Evolutionary conservation across 805 yeast genomes (phyloP), one percentile per base, ranked within the genome.

Genomic region (Danielia reshetovae): DNA sequence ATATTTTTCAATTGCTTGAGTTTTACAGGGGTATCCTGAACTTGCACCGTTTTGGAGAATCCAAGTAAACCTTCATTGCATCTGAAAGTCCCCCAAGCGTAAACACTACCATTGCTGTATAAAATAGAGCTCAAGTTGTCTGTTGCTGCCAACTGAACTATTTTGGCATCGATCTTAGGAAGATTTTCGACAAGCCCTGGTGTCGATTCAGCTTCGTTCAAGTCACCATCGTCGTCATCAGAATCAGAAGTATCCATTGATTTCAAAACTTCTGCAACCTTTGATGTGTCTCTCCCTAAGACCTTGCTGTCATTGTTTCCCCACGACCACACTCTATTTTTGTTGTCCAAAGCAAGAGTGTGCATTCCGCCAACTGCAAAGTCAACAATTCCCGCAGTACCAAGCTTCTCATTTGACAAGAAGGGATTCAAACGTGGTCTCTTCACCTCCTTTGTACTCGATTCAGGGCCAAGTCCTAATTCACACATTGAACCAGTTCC

Each of bases 401-500:
- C 56, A 15, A 62, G 40, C 17, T 46, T 51, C 18, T 81, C 84
- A 15, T 62, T 61, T 2, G 77, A 68, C 42, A 93, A 68, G 39
- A 68, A 77, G 2, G 96, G 88, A 50, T 89, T 93, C 55, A 90
- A 68, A 46, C 99, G 75, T 12, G 99, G 99, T 55, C 99, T 78
- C 54, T 93, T 93, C 14, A 93, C 96, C 57, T 89, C 96, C 41
- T 88, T 87, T 24, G 87, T 90, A 46, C 74, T 82, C 2, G 95
- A 86, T n/a, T 70, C 75, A 7, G 97, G 97, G 1, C 98, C 99
- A n/a, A 93, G 68, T 1, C 99, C 99, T 18, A 93, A 70, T 57
- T 93, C 98, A 67, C 97, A 88, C 93, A 93, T 90, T 0, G 95
- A 81, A 2, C 98, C 98, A 2, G 94, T 77, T 26, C 99, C 99